Base-by-base conservation (phyloP, 352 stramenopile genomes). In the Phytophthora gonapodyides region DNA sequence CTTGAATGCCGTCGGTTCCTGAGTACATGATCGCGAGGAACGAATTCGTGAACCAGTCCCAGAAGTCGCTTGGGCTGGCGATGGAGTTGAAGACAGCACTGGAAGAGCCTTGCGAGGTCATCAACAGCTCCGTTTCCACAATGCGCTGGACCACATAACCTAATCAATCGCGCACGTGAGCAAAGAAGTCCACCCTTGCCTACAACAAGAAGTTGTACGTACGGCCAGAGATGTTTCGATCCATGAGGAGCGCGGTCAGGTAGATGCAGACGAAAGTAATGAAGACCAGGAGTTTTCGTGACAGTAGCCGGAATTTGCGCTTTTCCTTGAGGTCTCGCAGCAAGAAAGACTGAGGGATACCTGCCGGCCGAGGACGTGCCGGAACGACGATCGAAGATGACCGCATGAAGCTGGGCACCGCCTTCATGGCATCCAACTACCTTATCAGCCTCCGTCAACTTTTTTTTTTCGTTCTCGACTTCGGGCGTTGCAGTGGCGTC, bases 221-320 rank as follows among this genome's bases (percentile, higher is more conserved):
- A 88, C 81, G 78, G 21, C 78, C 73, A 19, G 79, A 84, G 40
- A 91, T 88, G 61, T 91, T 89, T 57, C 82, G 77, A 43, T 91
- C 79, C 24, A 91, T 61, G 17, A 90, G 58, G 6, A 90, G 60
- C 21, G 82, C 78, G 0, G 73, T 58, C 36, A 88, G 62, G 63
- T 91, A 91, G 33, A 89, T 71, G 34, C n/a, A 57, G 35, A 88
- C 74, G 45, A 91, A 89, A 0, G 78, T 82, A 31, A 91, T 80
- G 45, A 91, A 91, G 5, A 79, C 66, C 0, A 74, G 68, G 12
- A 91, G 72, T 38, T 91, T 89, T 38, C 82, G 69, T 12, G 79
- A 83, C 5, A 91, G 64, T 11, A 88, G 46, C 7, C 82, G 72
- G 53, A 89, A 88, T 40, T 89, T 87, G 49, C 82, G 79, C 51